phyloP scores from a whole-genome alignment of 2,329 filamentous ascomycete genomes.

The Pleurostoma richardsiae region DNA sequence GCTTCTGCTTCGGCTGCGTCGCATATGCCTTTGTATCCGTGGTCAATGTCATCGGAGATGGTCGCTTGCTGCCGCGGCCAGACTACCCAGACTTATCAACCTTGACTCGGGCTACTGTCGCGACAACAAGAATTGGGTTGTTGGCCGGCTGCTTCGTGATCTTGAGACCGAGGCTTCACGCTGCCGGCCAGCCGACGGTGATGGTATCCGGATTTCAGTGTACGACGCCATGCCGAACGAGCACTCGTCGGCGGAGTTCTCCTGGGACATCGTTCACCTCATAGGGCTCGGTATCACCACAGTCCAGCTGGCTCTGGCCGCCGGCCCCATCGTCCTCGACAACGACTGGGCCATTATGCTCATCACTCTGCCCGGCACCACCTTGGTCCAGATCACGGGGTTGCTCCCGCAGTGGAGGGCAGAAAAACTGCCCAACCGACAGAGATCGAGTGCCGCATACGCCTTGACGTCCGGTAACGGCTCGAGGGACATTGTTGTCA shows the following conservation, averaged over 20 bases:
- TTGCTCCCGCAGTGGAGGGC: constrained; percentile 32
- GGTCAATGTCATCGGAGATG: constrained; percentile 11
- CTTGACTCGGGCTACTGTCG: constrained; percentile 11
- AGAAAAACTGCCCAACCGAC: constrained; percentile 36
- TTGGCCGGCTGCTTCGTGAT: constrained; percentile 8
- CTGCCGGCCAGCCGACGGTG: not conserved
- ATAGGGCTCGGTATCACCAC: constrained; percentile 16
- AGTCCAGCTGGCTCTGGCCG: constrained; percentile 26
- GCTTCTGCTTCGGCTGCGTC: constrained; percentile 17
- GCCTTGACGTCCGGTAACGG: constrained; percentile 35
- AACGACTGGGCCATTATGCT: constrained; percentile 33
- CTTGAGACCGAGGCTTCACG: constrained; percentile 1
- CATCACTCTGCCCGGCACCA: constrained; percentile 28
- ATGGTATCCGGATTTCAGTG: constrained; percentile 13
- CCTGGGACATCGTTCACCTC: constrained; percentile 7
- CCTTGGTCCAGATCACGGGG: constrained; percentile 27
- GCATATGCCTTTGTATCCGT: constrained; percentile 12
- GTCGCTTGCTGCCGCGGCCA: constrained; percentile 9
- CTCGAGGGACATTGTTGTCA: constrained; percentile 29
- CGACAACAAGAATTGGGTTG: constrained; percentile 10
- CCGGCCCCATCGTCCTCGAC: constrained; percentile 21
- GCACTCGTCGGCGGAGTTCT: constrained; percentile 14
- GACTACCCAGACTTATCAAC: constrained; percentile 15
- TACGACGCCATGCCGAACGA: constrained; percentile 12
- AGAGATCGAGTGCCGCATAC: constrained; percentile 19